Base-by-base conservation (phyloP, 2,329 filamentous ascomycete genomes). In the Neocucurbitaria cava region DNA sequence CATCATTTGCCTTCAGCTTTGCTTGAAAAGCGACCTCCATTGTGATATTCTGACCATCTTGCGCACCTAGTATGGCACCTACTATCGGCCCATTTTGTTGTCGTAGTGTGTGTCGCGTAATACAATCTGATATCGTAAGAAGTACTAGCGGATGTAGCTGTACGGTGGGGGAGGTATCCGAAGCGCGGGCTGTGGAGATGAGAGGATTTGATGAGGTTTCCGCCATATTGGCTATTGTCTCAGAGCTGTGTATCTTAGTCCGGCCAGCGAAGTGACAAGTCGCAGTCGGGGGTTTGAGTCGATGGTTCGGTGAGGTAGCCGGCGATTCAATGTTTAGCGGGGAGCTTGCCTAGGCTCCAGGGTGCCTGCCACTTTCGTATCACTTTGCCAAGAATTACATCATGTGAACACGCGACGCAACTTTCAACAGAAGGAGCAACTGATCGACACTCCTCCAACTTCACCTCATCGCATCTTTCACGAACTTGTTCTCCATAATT, bases 71-170 rank as follows among this genome's bases (percentile, higher is more conserved):
- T n/a, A 99, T 82, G 47, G 89, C 92, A 52, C 95, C 95, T 3
- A 94, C 85, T 17, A 97, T 84, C 15, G 92, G 92, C 0, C 90
- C 90, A 17, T 81, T 75, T 67, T 92, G 88, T 47, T 87, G 81
- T 54, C 95, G 87, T 52, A 96, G 83, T 1, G 89, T 91, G 76
- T 96, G 93, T 56, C 95, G 87, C 54, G 94, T 96, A 75, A 98
- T 92, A 76, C 96, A 96, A 77, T 99, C 95, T 65, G 94, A 96
- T 69, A 99, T 95, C 62, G 90, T 96, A 78, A 99, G 90, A 63
- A 98, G 89, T 47, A 96, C 93, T 44, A 99, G 88, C 23, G 95
- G 95, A 71, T 99, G 95, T 17, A 99, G 86, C 66, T 92, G 87
- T 51, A 92, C 87, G 61, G 92, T 89, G 40, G 96, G 86, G 46